Percentiles rank a stretch among this genome's conserved stretches.
These are phyloP conservation scores for Auricularia cornea DNA, from an alignment of 768 basidiomycete genomes.

Conservation along the genomic window DNA sequence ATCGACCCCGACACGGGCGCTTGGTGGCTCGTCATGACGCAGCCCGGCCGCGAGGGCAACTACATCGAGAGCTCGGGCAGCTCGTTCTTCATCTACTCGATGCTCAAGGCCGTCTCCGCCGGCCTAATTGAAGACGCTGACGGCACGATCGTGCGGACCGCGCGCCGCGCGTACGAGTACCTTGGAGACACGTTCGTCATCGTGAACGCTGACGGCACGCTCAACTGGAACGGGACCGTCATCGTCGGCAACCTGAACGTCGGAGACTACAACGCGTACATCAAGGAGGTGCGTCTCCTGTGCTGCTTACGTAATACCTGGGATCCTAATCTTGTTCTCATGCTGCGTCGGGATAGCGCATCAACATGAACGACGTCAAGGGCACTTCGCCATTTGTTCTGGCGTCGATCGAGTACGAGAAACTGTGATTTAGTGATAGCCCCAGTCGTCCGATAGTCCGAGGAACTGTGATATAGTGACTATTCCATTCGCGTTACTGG, in stretches of 20 bases:
- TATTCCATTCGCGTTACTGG: too few species aligned
- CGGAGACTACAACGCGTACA: neutral
- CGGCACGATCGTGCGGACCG: conserved; percentile 30
- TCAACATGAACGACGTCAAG: conserved; percentile 38
- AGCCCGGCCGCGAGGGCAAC: conserved; percentile 36
- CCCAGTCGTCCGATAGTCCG: too few species aligned
- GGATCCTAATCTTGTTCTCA: too few species aligned
- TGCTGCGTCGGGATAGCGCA: conserved; percentile 15
- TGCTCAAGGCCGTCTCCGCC: conserved; percentile 36
- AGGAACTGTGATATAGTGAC: too few species aligned
- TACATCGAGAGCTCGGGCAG: conserved; percentile 43
- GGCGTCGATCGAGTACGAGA: conserved; percentile 39
- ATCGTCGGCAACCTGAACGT: conserved; percentile 18
- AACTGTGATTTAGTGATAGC: too few species aligned
- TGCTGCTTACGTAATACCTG: conserved; percentile 18
- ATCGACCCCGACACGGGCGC: conserved; percentile 33
- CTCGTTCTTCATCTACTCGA: conserved; percentile 39
- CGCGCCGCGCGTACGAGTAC: conserved; percentile 35
- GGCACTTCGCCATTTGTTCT: conserved; percentile 38
- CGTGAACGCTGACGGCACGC: conserved; percentile 34
- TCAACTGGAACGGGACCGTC: conserved; percentile 39
- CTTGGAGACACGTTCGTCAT: conserved; percentile 34
- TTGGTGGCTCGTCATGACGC: conserved; percentile 44
- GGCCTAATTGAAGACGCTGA: conserved; percentile 32
- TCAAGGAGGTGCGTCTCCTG: conserved; percentile 30